Evolutionary conservation across 2,329 filamentous ascomycete genomes (phyloP).

Genomic region (Leptographium lundbergii): DNA sequence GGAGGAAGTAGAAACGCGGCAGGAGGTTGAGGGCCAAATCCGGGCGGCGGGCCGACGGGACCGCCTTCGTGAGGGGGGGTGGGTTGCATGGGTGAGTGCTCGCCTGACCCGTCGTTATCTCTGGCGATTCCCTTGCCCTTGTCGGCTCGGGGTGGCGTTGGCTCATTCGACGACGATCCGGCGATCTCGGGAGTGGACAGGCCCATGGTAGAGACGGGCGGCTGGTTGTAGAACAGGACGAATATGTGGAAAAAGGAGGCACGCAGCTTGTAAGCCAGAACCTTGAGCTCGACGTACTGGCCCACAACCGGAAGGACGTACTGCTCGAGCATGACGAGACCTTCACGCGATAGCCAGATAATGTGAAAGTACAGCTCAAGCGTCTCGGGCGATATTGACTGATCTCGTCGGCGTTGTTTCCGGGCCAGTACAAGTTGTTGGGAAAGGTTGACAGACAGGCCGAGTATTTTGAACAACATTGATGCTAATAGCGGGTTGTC

Average conservation of each 20-base stretch:
- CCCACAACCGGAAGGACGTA: slow-evolving; percentile 78
- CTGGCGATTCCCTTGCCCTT: slow-evolving; percentile 38
- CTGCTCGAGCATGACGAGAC: slow-evolving; percentile 72
- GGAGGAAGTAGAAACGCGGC: slow-evolving; percentile 71
- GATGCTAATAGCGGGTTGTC: slow-evolving; percentile 69
- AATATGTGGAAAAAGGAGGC: slow-evolving; percentile 96
- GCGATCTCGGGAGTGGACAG: slow-evolving; percentile 35
- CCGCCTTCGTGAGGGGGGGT: slow-evolving; percentile 42
- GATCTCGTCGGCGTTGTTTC: slow-evolving; percentile 71
- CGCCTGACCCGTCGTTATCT: slow-evolving; percentile 24
- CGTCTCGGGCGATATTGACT: slow-evolving; percentile 63
- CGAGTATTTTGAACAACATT: slow-evolving; percentile 82
- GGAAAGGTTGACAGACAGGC: slow-evolving; percentile 78
- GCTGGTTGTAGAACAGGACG: slow-evolving; percentile 88
- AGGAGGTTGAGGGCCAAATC: slow-evolving; percentile 35
- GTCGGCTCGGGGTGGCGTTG: slow-evolving; percentile 24
- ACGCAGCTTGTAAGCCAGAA: slow-evolving; percentile 80
- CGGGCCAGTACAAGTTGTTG: slow-evolving; percentile 72
- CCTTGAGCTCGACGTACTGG: slow-evolving; percentile 70
- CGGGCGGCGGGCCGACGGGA: slow-evolving; percentile 43
- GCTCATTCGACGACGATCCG: slow-evolving; percentile 18
- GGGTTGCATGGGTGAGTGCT: slow-evolving; percentile 30
- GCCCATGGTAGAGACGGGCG: slow-evolving; percentile 54
- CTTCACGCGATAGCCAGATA: slow-evolving; percentile 89
- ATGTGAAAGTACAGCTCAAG: slow-evolving; percentile 79